A percentile compares a stretch with the other conserved stretches of the same genome.
Conservation (phyloP, 768 basidiomycete species). For the Termitomyces sp. region DNA sequence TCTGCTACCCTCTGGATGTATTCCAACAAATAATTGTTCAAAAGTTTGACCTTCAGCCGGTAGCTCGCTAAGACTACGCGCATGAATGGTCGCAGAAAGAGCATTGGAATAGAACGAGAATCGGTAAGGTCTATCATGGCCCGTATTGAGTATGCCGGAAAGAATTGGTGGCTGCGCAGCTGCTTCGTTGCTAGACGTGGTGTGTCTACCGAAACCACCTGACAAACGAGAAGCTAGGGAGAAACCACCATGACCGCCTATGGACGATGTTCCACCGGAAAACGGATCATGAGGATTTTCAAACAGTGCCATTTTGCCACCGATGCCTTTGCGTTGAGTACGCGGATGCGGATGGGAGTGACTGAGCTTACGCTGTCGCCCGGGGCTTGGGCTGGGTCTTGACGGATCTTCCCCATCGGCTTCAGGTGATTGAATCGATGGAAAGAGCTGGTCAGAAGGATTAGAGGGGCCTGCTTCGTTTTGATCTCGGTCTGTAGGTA, state of each 20-base stretch:
- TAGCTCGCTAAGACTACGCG: constrained; percentile 85
- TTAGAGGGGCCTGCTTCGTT: constrained; percentile 11
- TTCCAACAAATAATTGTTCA: constrained; percentile 77
- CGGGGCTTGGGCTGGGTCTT: constrained; percentile 2
- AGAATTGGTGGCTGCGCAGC: background rate
- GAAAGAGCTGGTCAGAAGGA: background rate
- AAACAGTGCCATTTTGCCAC: constrained; percentile 89
- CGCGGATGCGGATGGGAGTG: constrained; percentile 72
- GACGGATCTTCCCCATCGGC: constrained; percentile 5
- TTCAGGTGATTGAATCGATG: background rate
- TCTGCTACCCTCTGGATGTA: constrained; percentile 17
- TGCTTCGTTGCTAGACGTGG: background rate
- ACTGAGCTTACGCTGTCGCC: constrained; percentile 80
- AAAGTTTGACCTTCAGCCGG: constrained; percentile 93
- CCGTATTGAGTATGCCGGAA: constrained; percentile 37
- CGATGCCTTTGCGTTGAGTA: constrained; percentile 47
- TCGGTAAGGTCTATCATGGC: constrained; percentile 87
- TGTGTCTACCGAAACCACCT: constrained; percentile 22
- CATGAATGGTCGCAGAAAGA: constrained; percentile 89
- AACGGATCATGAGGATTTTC: constrained; percentile 53
- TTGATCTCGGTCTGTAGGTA: background rate
- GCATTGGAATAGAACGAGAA: constrained; percentile 99
- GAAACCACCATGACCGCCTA: constrained; percentile 6
- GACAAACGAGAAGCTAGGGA: constrained; percentile 6
- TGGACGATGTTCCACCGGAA: constrained; percentile 14